Evolutionary conservation across 768 basidiomycete genomes (phyloP).

Genomic region (Boletus sp.): DNA sequence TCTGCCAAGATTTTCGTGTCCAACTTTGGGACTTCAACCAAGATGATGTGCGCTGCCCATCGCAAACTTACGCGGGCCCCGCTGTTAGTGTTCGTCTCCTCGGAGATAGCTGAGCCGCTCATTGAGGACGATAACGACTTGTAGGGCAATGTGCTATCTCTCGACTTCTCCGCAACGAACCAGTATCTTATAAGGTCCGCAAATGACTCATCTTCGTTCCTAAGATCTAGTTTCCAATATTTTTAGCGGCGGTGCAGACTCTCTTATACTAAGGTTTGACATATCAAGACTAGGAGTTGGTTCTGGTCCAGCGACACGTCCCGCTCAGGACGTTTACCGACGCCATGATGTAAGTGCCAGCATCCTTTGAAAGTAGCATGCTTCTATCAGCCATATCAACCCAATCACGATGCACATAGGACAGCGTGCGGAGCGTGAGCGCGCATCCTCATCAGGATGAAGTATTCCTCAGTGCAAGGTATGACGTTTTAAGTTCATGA

Average conservation of each 20-base stretch:
- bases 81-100: conserved; percentile 26
- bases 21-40: conserved; percentile 69
- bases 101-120: conserved; percentile 24
- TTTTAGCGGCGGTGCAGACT: conserved; percentile 55
- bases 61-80: conserved; percentile 47
- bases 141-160: conserved; percentile 68
- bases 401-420: conserved; percentile 41
- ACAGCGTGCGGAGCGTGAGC: conserved; percentile 60
- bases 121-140: conserved; percentile 14
- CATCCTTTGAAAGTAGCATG: not conserved
- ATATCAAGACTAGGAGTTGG: conserved; percentile 35
- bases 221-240: conserved; percentile 7
- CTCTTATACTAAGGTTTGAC: conserved; percentile 53
- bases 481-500: conserved; percentile 13
- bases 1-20: conserved; percentile 47
- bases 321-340: conserved; percentile 29
- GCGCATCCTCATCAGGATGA: conserved; percentile 70
- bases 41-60: conserved; percentile 47
- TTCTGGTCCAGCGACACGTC: conserved; percentile 4
- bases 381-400: conserved; percentile 22
- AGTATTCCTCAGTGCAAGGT: conserved; percentile 71
- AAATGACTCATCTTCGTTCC: conserved; percentile 12
- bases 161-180: conserved; percentile 69
- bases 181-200: conserved; percentile 65
- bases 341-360: conserved; percentile 31